Base-by-base conservation (phyloP, 768 basidiomycete species). In the Tricholoma matsutake region DNA sequence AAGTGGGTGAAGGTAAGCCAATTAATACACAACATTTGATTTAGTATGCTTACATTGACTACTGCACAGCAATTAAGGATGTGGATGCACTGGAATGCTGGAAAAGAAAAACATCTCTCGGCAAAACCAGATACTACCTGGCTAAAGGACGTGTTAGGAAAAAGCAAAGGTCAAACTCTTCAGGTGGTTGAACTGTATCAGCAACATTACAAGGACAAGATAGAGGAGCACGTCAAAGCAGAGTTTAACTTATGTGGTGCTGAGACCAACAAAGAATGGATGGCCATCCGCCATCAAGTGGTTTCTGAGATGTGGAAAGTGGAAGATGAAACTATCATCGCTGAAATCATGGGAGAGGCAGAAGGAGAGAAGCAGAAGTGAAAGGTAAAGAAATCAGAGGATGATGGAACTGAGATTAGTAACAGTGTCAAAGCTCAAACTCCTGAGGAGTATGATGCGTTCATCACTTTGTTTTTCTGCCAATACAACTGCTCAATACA, bases 311-410 rank as follows among this genome's bases (percentile, higher is more conserved):
- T 47, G 45, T 47, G 18, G 45, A 47, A 47, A 11, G 45, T 22
- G 4, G 45, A 47, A 47, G 45, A 47, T 11, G 43, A 22, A 45
- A 20, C 20, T 11, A 22, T 47, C 71, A 89, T 85, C 0, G 83
- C 84, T 62, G 89, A 88, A 4, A 94, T 66, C 16, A 69, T 71
- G 1, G 83, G 70, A 28, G 73, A 59, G 6, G 71, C 58, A 2
- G 69, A 41, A 0, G 78, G 66, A 0, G 79, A 74, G 61, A 91
- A 92, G 0, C 89, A 86, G 68, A 85, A 89, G 58, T 86, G 78
- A 0, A 88, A 68, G 20, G 3, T 1, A 9, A 47, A 47, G 45
- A 47, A 47, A 47, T 4, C 6, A 2, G 45, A 47, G 20, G 10
- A 47, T 7, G 22, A 25, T 6, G 22, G 25, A 7, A 14, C 10